Base-by-base conservation (phyloP, 345 rosid genomes). In the Citrus medica region DNA sequence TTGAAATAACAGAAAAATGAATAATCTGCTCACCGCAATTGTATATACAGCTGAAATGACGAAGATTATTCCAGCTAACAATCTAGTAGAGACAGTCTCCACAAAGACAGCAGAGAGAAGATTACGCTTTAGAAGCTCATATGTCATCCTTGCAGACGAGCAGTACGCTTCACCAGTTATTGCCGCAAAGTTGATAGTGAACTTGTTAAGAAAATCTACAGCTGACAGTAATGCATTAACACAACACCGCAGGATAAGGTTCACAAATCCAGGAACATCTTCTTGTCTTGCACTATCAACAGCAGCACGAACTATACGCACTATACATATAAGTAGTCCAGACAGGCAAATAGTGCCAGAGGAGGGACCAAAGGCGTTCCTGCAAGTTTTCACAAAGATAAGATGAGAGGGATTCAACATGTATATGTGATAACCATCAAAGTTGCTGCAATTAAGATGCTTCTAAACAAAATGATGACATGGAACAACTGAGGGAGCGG, bases 91-190 rank as follows among this genome's bases (percentile, higher is more conserved):
- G 75, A 93, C 84, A 3, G 94, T 92, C 87, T 95, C 98, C 42
- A 95, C 97, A 28, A 92, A 88, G 67, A 90, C 97, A 76, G 97
- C 91, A 38, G 99, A 95, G 71, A 95, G 95, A 5, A 95, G 95
- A 76, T 95, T 95, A 30, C 97, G 97, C 77, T 83, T 91, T 65
- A 95, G 83, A 53, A 95, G 97, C 82, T 93, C 97, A 56, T 93
- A 95, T 25, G 97, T 89, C 98, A 92, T 93, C 84, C 86, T 90
- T 2, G 99, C 96, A 55, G 95, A 95, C 33, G 89, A 79, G 88
- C 97, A 93, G 83, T 95, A 95, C 42, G 91, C 84, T 82, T 93
- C 98, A 1, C 99, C 98, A 0, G 99, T 92, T 75, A 95, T 93
- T 42, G 99, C 96, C 7, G 93, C 93, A 75, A 95, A 93, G 90